A percentile compares a stretch with the other conserved stretches of the same genome.
Conservation (phyloP, 2,329 filamentous ascomycete species). For the Alternaria hordeiaustralica region DNA sequence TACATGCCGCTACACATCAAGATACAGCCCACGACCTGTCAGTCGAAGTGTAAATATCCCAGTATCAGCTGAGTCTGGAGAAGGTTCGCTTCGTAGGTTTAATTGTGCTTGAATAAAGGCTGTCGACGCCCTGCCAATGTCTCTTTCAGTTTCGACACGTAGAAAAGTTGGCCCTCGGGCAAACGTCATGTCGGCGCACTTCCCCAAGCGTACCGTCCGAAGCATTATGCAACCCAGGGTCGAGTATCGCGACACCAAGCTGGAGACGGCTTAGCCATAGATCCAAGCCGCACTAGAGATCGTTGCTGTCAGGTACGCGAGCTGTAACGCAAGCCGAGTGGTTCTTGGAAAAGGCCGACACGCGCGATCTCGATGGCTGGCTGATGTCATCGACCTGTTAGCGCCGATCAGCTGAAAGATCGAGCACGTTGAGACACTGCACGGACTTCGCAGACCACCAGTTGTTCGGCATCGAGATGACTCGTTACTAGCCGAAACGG, state of each 20-base stretch:
- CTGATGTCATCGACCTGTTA: constrained; percentile 16
- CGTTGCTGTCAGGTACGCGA: constrained; percentile 16
- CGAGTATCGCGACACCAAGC: not conserved
- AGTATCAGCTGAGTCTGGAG: not conserved
- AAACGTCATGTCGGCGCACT: not conserved
- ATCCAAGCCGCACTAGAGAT: not conserved
- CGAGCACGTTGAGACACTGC: not conserved
- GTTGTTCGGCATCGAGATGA: not conserved
- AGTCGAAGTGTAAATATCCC: not conserved
- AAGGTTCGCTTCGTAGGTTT: not conserved
- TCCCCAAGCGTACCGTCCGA: constrained; percentile 2
- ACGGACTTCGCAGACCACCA: not conserved
- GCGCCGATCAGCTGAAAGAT: constrained; percentile 11
- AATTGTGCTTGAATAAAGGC: not conserved
- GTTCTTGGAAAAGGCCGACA: not conserved
- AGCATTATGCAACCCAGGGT: not conserved
- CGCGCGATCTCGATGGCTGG: constrained; percentile 1
- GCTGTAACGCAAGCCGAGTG: constrained; percentile 3
- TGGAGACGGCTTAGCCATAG: not conserved
- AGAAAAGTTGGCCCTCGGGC: not conserved
- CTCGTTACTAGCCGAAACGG: not conserved
- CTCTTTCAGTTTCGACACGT: not conserved
- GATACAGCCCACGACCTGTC: not conserved
- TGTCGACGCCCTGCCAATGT: not conserved
- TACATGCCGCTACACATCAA: not conserved